A percentile compares a stretch with the other conserved stretches of the same genome.
Conservation (phyloP, 768 basidiomycete genomes). For the Trametes cubensis region DNA sequence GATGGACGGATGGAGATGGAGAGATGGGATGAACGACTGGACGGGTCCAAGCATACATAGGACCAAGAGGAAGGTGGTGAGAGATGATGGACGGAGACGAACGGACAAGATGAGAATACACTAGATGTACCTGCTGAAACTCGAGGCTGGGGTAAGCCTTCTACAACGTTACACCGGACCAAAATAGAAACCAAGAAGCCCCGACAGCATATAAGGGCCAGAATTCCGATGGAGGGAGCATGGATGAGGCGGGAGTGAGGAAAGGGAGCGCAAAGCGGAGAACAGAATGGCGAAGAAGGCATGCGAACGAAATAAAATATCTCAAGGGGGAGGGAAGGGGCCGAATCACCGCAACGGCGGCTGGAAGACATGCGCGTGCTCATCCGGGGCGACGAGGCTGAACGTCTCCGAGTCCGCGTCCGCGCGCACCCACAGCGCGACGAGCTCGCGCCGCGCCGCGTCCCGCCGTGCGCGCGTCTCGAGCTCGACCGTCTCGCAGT, state of each 20-base stretch:
- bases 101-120: background rate
- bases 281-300: no score
- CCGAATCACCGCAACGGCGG: background rate
- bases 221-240: no score
- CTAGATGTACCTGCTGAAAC: background rate
- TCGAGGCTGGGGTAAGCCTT: no score
- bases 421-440: constrained; percentile 26
- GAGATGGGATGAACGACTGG: background rate
- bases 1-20: no score
- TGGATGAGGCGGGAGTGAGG: no score
- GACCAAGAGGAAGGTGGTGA: background rate
- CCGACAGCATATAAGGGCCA: no score
- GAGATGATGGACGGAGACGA: background rate
- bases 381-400: constrained; percentile 15
- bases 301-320: no score
- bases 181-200: no score
- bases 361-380: constrained; percentile 17
- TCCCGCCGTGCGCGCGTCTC: constrained; percentile 20
- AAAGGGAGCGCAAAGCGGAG: no score
- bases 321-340: no score
- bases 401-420: constrained; percentile 20
- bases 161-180: no score
- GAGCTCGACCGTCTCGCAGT: constrained; percentile 28
- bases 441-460: constrained; percentile 23
- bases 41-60: background rate